A percentile compares a stretch with the other conserved stretches of the same genome.
phyloP scores from a whole-genome alignment of 352 stramenopile genomes.

The Phytopythium sindhum region DNA sequence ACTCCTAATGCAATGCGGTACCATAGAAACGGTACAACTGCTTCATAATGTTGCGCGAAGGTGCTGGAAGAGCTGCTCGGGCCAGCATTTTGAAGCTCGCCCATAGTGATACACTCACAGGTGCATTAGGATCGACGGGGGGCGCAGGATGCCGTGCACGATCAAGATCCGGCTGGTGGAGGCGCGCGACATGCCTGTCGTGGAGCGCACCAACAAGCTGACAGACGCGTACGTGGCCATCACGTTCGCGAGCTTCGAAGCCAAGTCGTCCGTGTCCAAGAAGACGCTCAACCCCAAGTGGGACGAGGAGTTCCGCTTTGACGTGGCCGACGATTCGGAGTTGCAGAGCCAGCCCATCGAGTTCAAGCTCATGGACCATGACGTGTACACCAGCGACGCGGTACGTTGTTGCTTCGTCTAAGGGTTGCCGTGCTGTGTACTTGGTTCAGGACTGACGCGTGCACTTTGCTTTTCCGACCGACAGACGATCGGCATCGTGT shows the following conservation, averaged over 20 bases:
- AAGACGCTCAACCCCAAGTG: constrained; percentile 96
- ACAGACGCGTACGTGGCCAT: constrained; percentile 87
- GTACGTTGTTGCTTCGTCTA: constrained; percentile 12
- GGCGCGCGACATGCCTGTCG: constrained; percentile 83
- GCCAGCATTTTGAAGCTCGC: neutral
- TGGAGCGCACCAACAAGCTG: constrained; percentile 82
- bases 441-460: no score
- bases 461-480: neutral
- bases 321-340: constrained; percentile 97
- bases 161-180: constrained; percentile 91
- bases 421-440: no score
- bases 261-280: constrained; percentile 88
- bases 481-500: constrained; percentile 94
- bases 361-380: constrained; percentile 96
- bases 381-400: constrained; percentile 92
- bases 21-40: neutral
- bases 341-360: constrained; percentile 98
- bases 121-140: neutral
- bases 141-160: constrained; percentile 78
- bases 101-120: no score
- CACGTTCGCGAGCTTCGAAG: constrained; percentile 83
- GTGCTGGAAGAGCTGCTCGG: neutral
- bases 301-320: constrained; percentile 98
- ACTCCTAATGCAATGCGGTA: neutral
- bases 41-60: neutral